phyloP scores from a whole-genome alignment of 768 basidiomycete genomes.

The Hericium erinaceus region DNA sequence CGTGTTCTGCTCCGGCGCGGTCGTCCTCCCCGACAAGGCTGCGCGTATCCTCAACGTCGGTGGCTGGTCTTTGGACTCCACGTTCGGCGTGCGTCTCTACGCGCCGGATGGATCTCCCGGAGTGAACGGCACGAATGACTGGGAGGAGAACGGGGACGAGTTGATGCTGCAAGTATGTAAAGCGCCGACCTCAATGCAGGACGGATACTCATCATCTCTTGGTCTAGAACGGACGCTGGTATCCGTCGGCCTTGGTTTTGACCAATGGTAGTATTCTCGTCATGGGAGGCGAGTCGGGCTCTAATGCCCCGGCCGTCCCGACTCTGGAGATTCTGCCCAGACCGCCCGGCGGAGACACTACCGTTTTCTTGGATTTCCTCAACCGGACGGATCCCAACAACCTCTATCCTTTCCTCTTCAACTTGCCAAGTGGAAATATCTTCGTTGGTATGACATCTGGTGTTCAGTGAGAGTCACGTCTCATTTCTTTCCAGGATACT shows the following conservation, averaged over 20 bases:
- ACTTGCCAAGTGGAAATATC: slow-evolving; percentile 60
- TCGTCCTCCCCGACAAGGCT: slow-evolving; percentile 67
- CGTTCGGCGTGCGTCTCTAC: slow-evolving; percentile 65
- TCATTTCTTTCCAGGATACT: slow-evolving; percentile 42
- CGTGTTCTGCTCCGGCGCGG: slow-evolving; percentile 69
- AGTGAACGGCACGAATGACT: slow-evolving; percentile 66
- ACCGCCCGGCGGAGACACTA: slow-evolving; percentile 53
- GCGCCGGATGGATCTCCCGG: slow-evolving; percentile 60
- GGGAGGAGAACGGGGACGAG: slow-evolving; percentile 60
- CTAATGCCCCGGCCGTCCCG: slow-evolving; percentile 56
- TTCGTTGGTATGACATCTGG: slow-evolving; percentile 46
- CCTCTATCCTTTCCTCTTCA: slow-evolving; percentile 67
- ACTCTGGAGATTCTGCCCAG: slow-evolving; percentile 66
- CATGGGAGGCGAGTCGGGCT: slow-evolving; percentile 67
- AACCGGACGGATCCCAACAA: slow-evolving; percentile 71
- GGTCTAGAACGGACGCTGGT: slow-evolving; percentile 56
- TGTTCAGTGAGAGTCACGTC: neutral
- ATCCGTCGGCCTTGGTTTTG: slow-evolving; percentile 57
- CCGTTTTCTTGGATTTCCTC: slow-evolving; percentile 55
- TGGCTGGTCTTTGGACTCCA: slow-evolving; percentile 65
- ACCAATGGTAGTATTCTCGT: slow-evolving; percentile 68
- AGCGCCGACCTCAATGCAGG: neutral
- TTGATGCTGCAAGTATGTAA: slow-evolving; percentile 50
- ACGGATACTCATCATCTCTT: neutral
- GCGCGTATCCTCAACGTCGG: slow-evolving; percentile 59